These are phyloP conservation scores for Pseudocercospora pini-densiflorae DNA, from an alignment of 2,329 filamentous ascomycete genomes.

Conservation along the genomic window DNA sequence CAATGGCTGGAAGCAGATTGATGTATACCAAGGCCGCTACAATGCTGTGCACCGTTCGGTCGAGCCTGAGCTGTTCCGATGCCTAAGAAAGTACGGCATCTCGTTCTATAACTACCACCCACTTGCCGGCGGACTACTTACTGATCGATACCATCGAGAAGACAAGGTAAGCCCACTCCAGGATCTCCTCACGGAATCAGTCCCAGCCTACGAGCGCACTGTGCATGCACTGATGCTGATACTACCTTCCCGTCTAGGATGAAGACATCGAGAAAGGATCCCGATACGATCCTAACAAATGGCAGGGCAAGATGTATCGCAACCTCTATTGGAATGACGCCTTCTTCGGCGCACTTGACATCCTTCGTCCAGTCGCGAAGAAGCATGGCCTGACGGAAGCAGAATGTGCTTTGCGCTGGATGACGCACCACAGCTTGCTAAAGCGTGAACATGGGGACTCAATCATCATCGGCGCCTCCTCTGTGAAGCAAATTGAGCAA, in stretches of 20 bases:
- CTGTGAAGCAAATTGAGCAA: constrained; percentile 43
- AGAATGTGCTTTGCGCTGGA: constrained; percentile 54
- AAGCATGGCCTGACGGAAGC: constrained; percentile 49
- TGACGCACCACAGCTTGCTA: constrained; percentile 48
- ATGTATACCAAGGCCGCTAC: constrained; percentile 54
- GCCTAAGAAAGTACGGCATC: constrained; percentile 30
- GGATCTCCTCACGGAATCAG: too few species aligned
- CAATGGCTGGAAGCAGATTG: constrained; percentile 49
- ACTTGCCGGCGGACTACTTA: constrained; percentile 53
- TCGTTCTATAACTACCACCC: constrained; percentile 49
- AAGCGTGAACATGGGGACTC: constrained; percentile 41
- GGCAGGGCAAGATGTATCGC: constrained; percentile 44
- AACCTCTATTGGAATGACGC: constrained; percentile 49
- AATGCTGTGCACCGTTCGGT: constrained; percentile 45
- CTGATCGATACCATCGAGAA: constrained; percentile 46
- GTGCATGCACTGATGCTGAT: too few species aligned
- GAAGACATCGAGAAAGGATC: constrained; percentile 41
- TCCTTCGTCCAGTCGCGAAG: constrained; percentile 42
- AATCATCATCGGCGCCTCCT: constrained; percentile 47
- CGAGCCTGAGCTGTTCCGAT: constrained; percentile 49
- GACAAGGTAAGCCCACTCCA: constrained; percentile 26
- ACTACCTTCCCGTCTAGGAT: background rate
- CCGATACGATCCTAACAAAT: constrained; percentile 47
- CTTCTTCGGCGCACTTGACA: constrained; percentile 51
- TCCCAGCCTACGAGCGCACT: too few species aligned